phyloP scores from a whole-genome alignment of 2,329 filamentous ascomycete species.

The Neofusicoccum parvum region DNA sequence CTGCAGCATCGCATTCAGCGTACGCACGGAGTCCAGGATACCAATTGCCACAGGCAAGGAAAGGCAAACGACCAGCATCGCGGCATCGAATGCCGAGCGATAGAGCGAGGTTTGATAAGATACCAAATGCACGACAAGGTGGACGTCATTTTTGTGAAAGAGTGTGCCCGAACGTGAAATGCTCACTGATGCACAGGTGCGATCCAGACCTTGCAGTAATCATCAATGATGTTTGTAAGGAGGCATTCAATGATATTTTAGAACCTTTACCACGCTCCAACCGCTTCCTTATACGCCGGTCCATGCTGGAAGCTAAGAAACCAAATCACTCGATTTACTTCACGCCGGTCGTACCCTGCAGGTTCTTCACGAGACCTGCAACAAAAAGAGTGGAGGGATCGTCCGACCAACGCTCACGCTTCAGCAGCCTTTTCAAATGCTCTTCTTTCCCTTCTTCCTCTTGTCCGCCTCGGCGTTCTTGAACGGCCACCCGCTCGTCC shows the following conservation, averaged over 20 bases:
- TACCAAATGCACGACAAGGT: not conserved
- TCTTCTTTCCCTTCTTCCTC: constrained; percentile 43
- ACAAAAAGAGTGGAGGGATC: no score
- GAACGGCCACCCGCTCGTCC: constrained; percentile 68
- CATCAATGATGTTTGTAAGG: not conserved
- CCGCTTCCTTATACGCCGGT: not conserved
- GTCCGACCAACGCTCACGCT: no score
- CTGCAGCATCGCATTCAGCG: constrained; percentile 1
- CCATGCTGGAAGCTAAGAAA: not conserved
- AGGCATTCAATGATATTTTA: not conserved
- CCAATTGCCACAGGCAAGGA: not conserved
- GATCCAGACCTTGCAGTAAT: no score
- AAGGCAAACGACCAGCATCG: not conserved
- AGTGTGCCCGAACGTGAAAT: not conserved
- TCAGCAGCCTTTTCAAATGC: not conserved
- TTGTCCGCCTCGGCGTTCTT: constrained; percentile 59
- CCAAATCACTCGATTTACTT: not conserved
- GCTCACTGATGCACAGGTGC: not conserved
- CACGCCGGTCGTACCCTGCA: no score
- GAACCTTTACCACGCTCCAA: not conserved
- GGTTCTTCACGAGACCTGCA: no score
- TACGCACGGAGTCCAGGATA: not conserved
- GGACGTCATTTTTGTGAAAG: not conserved
- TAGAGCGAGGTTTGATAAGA: not conserved
- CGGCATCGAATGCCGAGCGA: not conserved